Conservation (phyloP, 2,329 filamentous ascomycete genomes). For the Didymella exigua region DNA sequence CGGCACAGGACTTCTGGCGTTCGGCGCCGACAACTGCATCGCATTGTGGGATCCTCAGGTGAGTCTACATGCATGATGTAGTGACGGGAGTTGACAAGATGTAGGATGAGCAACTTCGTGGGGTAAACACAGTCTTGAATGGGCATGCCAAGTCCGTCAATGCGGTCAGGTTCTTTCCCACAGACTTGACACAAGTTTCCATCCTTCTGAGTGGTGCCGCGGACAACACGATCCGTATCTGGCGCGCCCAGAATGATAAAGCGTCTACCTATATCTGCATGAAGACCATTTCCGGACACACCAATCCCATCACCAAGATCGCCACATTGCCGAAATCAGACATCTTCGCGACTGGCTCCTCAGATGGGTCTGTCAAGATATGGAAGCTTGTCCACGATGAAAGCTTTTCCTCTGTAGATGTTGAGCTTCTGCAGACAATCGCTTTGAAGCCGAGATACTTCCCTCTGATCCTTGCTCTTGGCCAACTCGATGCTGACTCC, state of each 20-base stretch:
- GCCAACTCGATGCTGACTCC: slow-evolving; percentile 61
- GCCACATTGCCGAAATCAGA: slow-evolving; percentile 53
- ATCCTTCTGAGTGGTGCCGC: slow-evolving; percentile 80
- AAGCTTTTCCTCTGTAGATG: slow-evolving; percentile 31
- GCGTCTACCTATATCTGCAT: slow-evolving; percentile 48
- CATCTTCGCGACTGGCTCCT: slow-evolving; percentile 64
- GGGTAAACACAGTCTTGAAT: slow-evolving; percentile 70
- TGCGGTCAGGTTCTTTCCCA: slow-evolving; percentile 77
- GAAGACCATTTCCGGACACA: slow-evolving; percentile 67
- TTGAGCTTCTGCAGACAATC: slow-evolving; percentile 59
- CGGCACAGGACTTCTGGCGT: slow-evolving; percentile 73
- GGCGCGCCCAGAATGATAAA: slow-evolving; percentile 48
- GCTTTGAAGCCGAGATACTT: slow-evolving; percentile 78
- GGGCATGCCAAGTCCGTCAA: slow-evolving; percentile 84
- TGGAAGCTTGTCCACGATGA: slow-evolving; percentile 66
- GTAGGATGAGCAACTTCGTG: slow-evolving; percentile 55
- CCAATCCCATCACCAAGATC: slow-evolving; percentile 73
- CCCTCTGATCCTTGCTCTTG: slow-evolving; percentile 76
- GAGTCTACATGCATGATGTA: slow-evolving; percentile 45
- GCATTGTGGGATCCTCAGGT: slow-evolving; percentile 85
- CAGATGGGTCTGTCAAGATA: slow-evolving; percentile 65
- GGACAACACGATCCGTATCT: slow-evolving; percentile 75
- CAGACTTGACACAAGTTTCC: slow-evolving; percentile 53
- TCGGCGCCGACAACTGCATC: slow-evolving; percentile 86
- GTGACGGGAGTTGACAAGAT: slow-evolving; percentile 18